Conservation (phyloP, 2,329 filamentous ascomycete genomes). For the Aspergillus latus region DNA sequence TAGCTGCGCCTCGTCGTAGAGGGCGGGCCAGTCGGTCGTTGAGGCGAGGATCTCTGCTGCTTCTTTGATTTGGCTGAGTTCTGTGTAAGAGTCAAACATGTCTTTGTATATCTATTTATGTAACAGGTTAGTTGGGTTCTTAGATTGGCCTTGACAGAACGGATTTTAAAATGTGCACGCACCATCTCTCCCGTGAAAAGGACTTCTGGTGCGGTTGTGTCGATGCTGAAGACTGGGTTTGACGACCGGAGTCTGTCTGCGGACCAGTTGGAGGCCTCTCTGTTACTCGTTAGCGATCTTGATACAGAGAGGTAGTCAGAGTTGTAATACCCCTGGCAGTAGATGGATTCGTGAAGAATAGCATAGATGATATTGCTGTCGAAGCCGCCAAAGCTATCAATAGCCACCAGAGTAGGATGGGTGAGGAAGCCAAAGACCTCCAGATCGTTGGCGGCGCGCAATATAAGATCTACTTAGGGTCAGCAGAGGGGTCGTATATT, state of each 20-base stretch:
- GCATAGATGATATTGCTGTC: conserved; percentile 81
- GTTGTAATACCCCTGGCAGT: conserved; percentile 63
- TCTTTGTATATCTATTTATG: conserved; percentile 66
- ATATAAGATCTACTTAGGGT: conserved; percentile 55
- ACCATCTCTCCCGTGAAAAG: conserved; percentile 90
- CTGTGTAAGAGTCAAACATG: conserved; percentile 77
- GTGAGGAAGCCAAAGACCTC: conserved; percentile 74
- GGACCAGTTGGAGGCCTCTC: conserved; percentile 69
- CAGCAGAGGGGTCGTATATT: conserved; percentile 1
- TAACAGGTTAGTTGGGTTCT: too few species aligned
- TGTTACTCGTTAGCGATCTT: conserved; percentile 32
- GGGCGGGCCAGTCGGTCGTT: conserved; percentile 66
- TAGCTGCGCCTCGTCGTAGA: conserved; percentile 76
- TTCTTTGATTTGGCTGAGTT: conserved; percentile 67
- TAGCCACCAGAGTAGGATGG: conserved; percentile 63
- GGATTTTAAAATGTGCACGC: conserved; percentile 8
- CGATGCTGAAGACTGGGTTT: conserved; percentile 49
- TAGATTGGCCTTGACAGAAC: too few species aligned
- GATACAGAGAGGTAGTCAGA: background rate
- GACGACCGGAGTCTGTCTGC: conserved; percentile 50
- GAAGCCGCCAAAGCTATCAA: conserved; percentile 68
- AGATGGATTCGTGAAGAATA: conserved; percentile 83
- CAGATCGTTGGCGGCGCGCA: conserved; percentile 71
- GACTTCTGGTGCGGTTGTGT: conserved; percentile 53
- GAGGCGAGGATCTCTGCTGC: conserved; percentile 71